Evolutionary conservation across 768 basidiomycete species (phyloP).

Genomic region (Lyophyllum semitale): DNA sequence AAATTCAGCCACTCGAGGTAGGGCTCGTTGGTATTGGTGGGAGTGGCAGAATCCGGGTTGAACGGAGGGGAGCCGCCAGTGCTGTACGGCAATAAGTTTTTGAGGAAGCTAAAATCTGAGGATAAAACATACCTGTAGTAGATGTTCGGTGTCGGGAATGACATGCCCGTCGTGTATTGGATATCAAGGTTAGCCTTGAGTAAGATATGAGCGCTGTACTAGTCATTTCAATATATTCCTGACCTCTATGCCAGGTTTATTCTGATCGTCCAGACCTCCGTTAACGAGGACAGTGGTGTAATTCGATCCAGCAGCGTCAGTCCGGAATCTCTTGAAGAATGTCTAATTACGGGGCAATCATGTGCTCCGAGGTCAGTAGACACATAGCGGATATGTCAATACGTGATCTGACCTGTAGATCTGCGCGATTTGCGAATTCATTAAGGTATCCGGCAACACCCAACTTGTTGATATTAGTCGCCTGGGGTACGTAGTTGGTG

Average conservation of each 20-base stretch:
- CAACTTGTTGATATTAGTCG: constrained; percentile 47
- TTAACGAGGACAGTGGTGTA: constrained; percentile 50
- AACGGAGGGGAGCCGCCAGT: constrained; percentile 69
- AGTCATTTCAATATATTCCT: constrained; percentile 1
- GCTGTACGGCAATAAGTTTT: no score
- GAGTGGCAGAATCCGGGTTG: constrained; percentile 47
- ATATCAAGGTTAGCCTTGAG: constrained; percentile 68
- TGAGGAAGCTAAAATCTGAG: no score
- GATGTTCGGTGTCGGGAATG: constrained; percentile 59
- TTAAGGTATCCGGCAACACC: constrained; percentile 62
- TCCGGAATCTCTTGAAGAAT: constrained; percentile 51
- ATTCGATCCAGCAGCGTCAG: constrained; percentile 45
- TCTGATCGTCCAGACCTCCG: constrained; percentile 58
- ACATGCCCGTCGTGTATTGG: constrained; percentile 61
- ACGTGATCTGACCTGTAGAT: constrained; percentile 45
- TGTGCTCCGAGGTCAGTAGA: not conserved
- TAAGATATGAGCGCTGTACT: not conserved
- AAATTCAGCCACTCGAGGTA: constrained; percentile 68
- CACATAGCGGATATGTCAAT: constrained; percentile 5
- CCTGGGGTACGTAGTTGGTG: constrained; percentile 43
- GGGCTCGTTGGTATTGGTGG: constrained; percentile 60
- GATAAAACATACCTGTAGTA: constrained; percentile 48
- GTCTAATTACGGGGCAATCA: constrained; percentile 31
- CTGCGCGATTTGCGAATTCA: constrained; percentile 58
- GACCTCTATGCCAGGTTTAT: constrained; percentile 58